A percentile compares a stretch with the other conserved stretches of the same genome.
Conservation (phyloP, 257 asterid species). For the Coffea canephora region DNA sequence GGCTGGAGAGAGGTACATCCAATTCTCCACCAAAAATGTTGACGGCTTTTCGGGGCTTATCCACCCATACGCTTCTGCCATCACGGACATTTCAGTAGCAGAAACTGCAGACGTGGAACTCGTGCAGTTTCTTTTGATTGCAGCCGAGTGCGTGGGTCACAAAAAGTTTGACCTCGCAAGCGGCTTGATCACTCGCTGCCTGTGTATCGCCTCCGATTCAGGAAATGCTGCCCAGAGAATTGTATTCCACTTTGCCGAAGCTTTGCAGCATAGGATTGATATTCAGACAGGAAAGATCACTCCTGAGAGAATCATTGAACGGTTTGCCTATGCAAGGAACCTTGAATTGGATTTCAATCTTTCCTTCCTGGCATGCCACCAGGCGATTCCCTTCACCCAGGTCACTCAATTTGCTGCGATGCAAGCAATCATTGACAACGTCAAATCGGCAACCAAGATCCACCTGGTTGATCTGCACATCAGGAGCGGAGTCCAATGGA, state of each 20-base stretch:
- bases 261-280: conserved; percentile 45
- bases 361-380: conserved; percentile 49
- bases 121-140: conserved; percentile 41
- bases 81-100: conserved; percentile 39
- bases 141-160: conserved; percentile 48
- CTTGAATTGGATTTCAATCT: conserved; percentile 41
- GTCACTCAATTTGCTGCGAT: conserved; percentile 55
- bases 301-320: conserved; percentile 11
- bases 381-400: conserved; percentile 53
- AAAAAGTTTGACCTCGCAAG: conserved; percentile 40
- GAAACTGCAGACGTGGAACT: conserved; percentile 58
- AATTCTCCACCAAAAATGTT: conserved; percentile 40
- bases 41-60: conserved; percentile 51
- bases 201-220: conserved; percentile 32
- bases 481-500: conserved; percentile 69
- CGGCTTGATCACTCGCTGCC: conserved; percentile 36
- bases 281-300: conserved; percentile 32
- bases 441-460: conserved; percentile 33
- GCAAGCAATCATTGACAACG: conserved; percentile 48
- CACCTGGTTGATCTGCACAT: conserved; percentile 66
- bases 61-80: conserved; percentile 52
- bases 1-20: conserved; percentile 62
- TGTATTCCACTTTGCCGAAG: conserved; percentile 45
- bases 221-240: conserved; percentile 63
- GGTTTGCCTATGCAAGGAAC: conserved; percentile 9